Percentiles rank a stretch among this genome's conserved stretches.
phyloP scores from a whole-genome alignment of 495 filamentous ascomycete genomes.

The Gamarada debralockiae region DNA sequence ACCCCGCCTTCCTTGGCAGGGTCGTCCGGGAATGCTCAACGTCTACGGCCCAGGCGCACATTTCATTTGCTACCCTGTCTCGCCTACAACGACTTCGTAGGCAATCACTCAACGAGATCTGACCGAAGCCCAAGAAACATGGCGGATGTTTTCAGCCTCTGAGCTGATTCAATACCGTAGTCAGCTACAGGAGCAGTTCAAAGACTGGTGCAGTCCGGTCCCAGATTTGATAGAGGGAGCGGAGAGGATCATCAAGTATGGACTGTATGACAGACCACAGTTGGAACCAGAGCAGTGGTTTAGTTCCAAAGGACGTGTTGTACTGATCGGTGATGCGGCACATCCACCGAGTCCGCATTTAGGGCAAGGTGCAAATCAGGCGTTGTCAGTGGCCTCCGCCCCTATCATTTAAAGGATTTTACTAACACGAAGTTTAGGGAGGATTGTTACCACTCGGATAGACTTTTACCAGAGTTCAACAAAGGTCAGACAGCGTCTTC shows the following conservation, averaged over 20 bases:
- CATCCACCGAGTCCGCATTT: conserved; percentile 28
- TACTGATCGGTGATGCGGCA: conserved; percentile 27
- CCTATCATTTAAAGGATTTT: too few relatives aligned
- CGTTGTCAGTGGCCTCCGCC: conserved; percentile 17
- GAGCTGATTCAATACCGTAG: not conserved
- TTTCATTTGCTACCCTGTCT: conserved; percentile 23
- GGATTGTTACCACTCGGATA: too few relatives aligned
- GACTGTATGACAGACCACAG: conserved; percentile 21
- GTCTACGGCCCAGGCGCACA: conserved; percentile 23
- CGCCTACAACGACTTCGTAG: conserved; percentile 18
- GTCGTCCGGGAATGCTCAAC: conserved; percentile 14
- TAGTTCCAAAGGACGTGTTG: conserved; percentile 10
- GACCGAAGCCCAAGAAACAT: conserved; percentile 17
- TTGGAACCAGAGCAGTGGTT: conserved; percentile 21
- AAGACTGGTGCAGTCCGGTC: conserved; percentile 15
- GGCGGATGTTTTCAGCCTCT: conserved; percentile 5
- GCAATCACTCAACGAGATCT: conserved; percentile 20
- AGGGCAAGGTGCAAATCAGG: conserved; percentile 28
- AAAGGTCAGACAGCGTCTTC: too few relatives aligned
- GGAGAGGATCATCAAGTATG: conserved; percentile 20
- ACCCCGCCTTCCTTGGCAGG: conserved; percentile 10
- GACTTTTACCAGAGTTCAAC: too few relatives aligned
- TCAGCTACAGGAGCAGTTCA: conserved; percentile 2
- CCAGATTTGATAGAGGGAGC: conserved; percentile 10
- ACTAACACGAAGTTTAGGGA: too few relatives aligned